Evolutionary conservation across 2,329 filamentous ascomycete species (phyloP), one percentile per base, ranked within the genome.

Genomic region (Seiridium cupressi): DNA sequence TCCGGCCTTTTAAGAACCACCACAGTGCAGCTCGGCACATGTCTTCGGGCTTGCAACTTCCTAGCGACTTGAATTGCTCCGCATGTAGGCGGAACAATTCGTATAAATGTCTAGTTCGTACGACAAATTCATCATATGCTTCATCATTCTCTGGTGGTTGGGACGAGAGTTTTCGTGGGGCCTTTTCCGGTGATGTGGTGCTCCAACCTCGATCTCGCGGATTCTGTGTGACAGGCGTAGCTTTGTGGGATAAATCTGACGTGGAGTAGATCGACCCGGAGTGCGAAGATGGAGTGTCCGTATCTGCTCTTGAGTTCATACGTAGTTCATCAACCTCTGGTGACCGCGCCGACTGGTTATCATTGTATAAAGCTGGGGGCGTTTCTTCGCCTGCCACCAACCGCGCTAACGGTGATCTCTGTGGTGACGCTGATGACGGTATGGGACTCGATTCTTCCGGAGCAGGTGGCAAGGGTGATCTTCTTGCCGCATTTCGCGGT

Each of bases 1-100:
- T 85, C 62, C 93, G 88, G 26, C 93, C 93, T 66, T 86, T 89
- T 51, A 96, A 72, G 69, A 97, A 96, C 93, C 93, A 97, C 93
- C 93, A 97, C 0, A 91, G 79, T 3, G 87, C 88, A 32, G 88
- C 89, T 60, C 91, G 84, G 8, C 89, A 81, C 78, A 93, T 89
- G 61, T 92, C 86, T 51, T 83, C 80, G 0, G 89, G 81, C 0
- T 86, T 79, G 55, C 85, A 89, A 36, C 83, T 81, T 59, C 85
- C 81, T 4, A 93, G 72, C 0, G 91, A 87, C 63, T 85, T 87
- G 36, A 89, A 80, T 38, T 88, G 84, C 72, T 96, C 91, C 0
- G 92, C 89, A 60, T 93, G 91, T 48, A 94, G 75, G 44, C 87
- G 82, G 70, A 96, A 96, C 3, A 95, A 81, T 64, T 89, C 87